Base-by-base conservation (phyloP, 805 yeast genomes). In the Schizosaccharomyces cryophilus region DNA sequence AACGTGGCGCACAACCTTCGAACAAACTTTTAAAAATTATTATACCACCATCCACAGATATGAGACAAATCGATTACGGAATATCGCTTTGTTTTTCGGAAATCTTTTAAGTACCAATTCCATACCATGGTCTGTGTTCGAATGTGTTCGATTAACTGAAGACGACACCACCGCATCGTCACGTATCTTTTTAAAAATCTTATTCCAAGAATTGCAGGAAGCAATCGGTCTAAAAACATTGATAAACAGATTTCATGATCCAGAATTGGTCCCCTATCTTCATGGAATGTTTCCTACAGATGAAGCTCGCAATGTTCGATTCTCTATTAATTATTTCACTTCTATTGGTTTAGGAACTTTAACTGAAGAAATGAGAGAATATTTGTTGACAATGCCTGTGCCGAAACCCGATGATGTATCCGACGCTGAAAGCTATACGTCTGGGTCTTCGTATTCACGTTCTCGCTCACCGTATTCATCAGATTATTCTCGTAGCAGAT, bases 241-340 rank as follows among this genome's bases (percentile, higher is more conserved):
- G 48, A 71, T 74, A 61, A 73, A 69, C 29, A 72, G 84, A 58
- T 66, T 86, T 5, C 66, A 70, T 2, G 85, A 84, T 62, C 77
- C 75, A 0, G 78, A 77, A 62, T 73, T 80, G 19, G 74, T 74
- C 60, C 77, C 78, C 0, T 76, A 66, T 58, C 59, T 59, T 1
- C 62, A 84, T 40, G 65, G 63, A 1, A 65, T 89, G 47, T 85
- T 89, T 66, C 96, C 95, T 65, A 60, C 68, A 24, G 71, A 70
- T 17, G 70, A 69, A 35, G 65, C 65, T 13, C 62, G 63, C 56
- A 71, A 72, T 31, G 68, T 72, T 1, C 61, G 90, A 63, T 90
- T 89, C 69, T 78, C 94, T 1, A 87, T 88, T 68, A 90, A 90
- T 68, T 90, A 77, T 69, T 90, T 90, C 70, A 90, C 96, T 0